Conservation (phyloP, 75 land plant species). For the Picea glauca region DNA sequence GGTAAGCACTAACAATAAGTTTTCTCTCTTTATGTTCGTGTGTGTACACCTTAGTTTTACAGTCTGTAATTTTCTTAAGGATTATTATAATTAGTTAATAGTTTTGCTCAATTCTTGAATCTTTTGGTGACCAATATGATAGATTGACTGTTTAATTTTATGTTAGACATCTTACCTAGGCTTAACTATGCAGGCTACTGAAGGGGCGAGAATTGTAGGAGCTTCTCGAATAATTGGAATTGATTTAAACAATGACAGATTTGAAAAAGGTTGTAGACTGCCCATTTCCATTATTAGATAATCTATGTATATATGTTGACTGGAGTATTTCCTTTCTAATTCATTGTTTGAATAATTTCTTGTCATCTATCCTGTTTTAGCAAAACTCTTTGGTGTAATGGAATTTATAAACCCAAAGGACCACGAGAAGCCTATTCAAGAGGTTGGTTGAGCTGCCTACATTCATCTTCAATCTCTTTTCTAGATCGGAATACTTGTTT, state of each 20-base stretch:
- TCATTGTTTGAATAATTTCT: too few relatives aligned
- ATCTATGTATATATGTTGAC: not conserved
- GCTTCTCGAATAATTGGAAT: constrained; percentile 56
- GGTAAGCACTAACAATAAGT: constrained; percentile 25
- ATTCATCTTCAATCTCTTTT: too few relatives aligned
- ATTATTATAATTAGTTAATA: too few relatives aligned
- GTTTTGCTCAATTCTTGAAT: not conserved
- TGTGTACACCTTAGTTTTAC: too few relatives aligned
- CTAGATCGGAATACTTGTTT: too few relatives aligned
- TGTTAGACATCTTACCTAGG: not conserved
- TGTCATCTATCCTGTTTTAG: too few relatives aligned
- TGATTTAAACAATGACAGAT: constrained; percentile 32
- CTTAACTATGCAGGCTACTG: constrained; percentile 40
- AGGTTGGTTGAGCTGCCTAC: too few relatives aligned
- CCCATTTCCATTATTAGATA: not conserved
- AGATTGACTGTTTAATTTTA: not conserved
- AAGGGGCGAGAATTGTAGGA: constrained; percentile 58
- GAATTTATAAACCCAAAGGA: too few relatives aligned
- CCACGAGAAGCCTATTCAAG: too few relatives aligned
- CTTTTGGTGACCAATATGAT: not conserved
- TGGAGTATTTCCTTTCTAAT: too few relatives aligned
- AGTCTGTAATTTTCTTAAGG: not conserved
- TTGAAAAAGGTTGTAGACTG: constrained; percentile 26
- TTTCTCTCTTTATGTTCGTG: too few relatives aligned
- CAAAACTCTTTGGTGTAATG: too few relatives aligned